Evolutionary conservation across 768 basidiomycete genomes (phyloP), one percentile per base, ranked within the genome.

Genomic region (Tubosaeta sp.): DNA sequence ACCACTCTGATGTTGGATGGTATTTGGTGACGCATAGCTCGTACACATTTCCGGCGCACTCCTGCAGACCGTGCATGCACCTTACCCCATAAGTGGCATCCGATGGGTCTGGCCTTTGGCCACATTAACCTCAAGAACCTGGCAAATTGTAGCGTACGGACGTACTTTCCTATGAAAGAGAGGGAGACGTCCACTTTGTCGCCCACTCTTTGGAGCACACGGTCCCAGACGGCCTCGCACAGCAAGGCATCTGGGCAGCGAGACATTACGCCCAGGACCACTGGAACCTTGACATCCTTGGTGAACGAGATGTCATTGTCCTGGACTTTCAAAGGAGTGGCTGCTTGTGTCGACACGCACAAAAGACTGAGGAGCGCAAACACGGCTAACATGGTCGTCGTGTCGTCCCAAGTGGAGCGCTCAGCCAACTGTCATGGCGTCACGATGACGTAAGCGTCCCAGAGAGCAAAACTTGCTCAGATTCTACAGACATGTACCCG

Each of bases 1-100:
- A 94, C 87, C 89, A 92, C 19, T 71, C 72, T n/a, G 67, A 56
- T 35, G 71, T 68, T 21, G 76, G 69, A 21, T 77, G 71, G 54
- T 89, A 75, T 63, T 83, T 81, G 48, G 78, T 73, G 27, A 78
- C 86, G 66, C 94, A 97, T 24, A 96, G 75, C 64, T 96, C 84
- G 52, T 96, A 88, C 16, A 92, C 81, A 70, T 95, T 93, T 38
- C 90, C 94, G 13, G 81, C 81, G 61, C 94, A 96, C 68, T 97
- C 94, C 46, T 77, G 67, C 5, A 72, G 71, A 16, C 92, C 93
- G 62, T 95, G 93, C 74, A 77, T 77, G 70, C 94, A 96, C 30
- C 71, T 78, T 27, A 87, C 80, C n/a, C 92, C 92, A 62, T 85
- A 90, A 43, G 74, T 72, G n/a, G 79, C 70, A 24, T 87, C 83